These are phyloP conservation scores for Musa schizocarpa DNA, from an alignment of 176 grass and related monocot species.

Conservation along the genomic window DNA sequence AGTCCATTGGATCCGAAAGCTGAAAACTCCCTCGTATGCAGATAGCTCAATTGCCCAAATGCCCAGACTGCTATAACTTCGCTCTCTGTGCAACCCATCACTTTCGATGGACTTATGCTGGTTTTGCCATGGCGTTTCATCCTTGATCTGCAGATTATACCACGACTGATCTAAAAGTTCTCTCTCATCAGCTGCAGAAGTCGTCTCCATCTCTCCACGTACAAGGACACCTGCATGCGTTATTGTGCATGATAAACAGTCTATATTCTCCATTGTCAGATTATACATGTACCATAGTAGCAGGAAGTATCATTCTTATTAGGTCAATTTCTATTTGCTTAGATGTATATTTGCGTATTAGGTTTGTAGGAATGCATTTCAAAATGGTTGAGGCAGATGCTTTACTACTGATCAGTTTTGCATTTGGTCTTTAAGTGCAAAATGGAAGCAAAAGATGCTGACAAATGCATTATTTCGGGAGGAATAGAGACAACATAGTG, in stretches of 20 bases:
- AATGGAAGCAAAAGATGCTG: neutral
- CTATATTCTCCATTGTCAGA: neutral
- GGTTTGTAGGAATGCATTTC: neutral
- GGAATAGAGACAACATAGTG: too few species aligned
- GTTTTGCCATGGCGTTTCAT: neutral
- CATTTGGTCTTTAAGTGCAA: neutral
- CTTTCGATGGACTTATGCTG: neutral
- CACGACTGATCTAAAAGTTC: neutral
- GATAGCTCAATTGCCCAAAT: constrained; percentile 30
- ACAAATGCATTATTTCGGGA: too few species aligned
- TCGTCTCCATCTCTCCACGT: neutral
- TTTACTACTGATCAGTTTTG: neutral
- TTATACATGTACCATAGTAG: neutral
- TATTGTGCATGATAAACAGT: neutral
- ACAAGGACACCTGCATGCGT: neutral
- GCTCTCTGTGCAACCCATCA: neutral
- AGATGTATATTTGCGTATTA: neutral
- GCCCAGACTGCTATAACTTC: constrained; percentile 45
- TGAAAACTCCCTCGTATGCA: constrained; percentile 31
- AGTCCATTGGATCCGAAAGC: constrained; percentile 54
- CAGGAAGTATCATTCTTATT: neutral
- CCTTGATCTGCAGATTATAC: neutral
- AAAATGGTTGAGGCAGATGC: neutral
- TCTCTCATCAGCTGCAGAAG: neutral
- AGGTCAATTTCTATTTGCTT: neutral